Base-by-base conservation (phyloP, 106 monocot species). In the Phalaenopsis equestris region DNA sequence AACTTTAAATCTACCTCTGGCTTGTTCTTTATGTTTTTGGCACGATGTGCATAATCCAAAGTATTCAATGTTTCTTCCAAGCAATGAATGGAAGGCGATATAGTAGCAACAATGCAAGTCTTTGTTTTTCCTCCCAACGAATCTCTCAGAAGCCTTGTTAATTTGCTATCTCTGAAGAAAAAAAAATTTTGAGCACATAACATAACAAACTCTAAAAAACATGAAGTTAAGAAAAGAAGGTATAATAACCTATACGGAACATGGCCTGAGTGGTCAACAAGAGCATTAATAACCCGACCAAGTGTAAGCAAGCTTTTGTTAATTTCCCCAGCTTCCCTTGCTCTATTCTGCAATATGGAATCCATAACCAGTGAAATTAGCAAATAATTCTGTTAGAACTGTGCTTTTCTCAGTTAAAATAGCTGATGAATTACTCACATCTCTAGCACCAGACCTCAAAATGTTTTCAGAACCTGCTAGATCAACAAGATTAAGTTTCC, bases 401-500 rank as follows among this genome's bases (percentile, higher is more conserved):
- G 8, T 3, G 37, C 14, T 45, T 74, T 74, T 42, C 19, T 74
- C 42, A 74, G 74, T 70, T 38, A 39, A 15, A 45, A 42, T 19
- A 42, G 18, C 9, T 19, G 42, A 43, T 39, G 41, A 48, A 24
- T 58, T 41, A 82, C 87, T 77, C 86, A 90, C 90, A 77, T 90
- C 90, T 86, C 87, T 86, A 77, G 90, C 90, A 39, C 90, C 90
- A 0, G 90, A 90, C n/a, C 87, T 80, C 79, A 83, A 87, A 76
- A 90, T 90, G 67, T 90, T 90, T 67, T 88, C 90, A 41, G 90
- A 90, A 75, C 90, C 90, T 77, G 90, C 90, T 82, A 90, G 90
- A 84, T 90, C 90, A 79, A 90, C 90, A 75, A 88, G 88, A 88
- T 90, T 90, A 41, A 90, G 87, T 81, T 88, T 90, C 80, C 90